A percentile compares a stretch with the other conserved stretches of the same genome.
phyloP scores from a whole-genome alignment of 2,329 filamentous ascomycete genomes.

The Aspergillus viridinutans region DNA sequence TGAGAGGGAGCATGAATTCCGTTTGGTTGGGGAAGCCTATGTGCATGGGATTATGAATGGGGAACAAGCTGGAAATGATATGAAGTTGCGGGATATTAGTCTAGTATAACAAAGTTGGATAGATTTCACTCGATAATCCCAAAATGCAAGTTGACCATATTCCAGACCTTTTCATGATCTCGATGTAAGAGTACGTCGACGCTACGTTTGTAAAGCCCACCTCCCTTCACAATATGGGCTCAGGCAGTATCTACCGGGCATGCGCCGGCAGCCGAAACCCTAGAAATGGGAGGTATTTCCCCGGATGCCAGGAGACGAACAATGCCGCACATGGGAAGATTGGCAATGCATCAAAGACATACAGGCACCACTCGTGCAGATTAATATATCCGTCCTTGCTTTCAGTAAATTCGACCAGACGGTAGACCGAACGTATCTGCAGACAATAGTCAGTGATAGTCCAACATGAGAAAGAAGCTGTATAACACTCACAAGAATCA shows the following conservation, averaged over 20 bases:
- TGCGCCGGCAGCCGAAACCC: constrained; percentile 31
- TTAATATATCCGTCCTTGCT: constrained; percentile 41
- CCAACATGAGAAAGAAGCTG: neutral
- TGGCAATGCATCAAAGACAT: constrained; percentile 42
- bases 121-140: neutral
- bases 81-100: neutral
- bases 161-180: too few species aligned
- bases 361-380: constrained; percentile 41
- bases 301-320: constrained; percentile 33
- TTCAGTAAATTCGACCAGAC: constrained; percentile 47
- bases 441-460: constrained; percentile 3
- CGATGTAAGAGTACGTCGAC: too few species aligned
- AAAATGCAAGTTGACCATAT: neutral
- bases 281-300: constrained; percentile 30
- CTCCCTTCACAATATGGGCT: too few species aligned
- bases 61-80: neutral
- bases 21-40: constrained; percentile 1
- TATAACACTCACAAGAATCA: constrained; percentile 26
- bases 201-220: too few species aligned
- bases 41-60: constrained; percentile 2
- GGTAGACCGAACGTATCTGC: constrained; percentile 43
- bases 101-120: neutral
- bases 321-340: constrained; percentile 32
- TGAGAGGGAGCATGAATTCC: neutral
- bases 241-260: constrained; percentile 12